A percentile compares a stretch with the other conserved stretches of the same genome.
These are phyloP conservation scores for Friedmanniomyces simplex DNA, from an alignment of 495 filamentous ascomycete genomes.

Conservation along the genomic window DNA sequence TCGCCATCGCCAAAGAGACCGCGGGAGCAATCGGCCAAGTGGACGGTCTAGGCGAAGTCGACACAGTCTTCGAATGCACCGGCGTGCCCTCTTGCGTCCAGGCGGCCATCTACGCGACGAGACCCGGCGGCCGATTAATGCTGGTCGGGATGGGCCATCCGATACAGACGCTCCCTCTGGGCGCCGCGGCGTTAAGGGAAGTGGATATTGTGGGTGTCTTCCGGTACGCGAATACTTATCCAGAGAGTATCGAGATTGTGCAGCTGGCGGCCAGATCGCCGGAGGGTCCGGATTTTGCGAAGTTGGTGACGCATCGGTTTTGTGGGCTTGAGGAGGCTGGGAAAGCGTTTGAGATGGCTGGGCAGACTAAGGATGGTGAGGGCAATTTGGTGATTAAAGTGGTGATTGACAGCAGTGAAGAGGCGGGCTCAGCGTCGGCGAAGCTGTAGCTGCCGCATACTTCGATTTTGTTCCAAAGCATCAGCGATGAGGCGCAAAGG, in stretches of 20 bases:
- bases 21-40: constrained; percentile 41
- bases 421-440: neutral
- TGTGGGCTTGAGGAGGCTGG: constrained; percentile 53
- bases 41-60: constrained; percentile 49
- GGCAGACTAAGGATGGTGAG: constrained; percentile 62
- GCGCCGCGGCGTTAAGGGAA: constrained; percentile 74
- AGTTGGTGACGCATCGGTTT: constrained; percentile 69
- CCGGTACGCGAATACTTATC: constrained; percentile 80
- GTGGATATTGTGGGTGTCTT: constrained; percentile 91
- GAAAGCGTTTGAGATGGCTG: constrained; percentile 72
- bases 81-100: constrained; percentile 81
- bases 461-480: no score
- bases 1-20: constrained; percentile 49
- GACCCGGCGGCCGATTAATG: constrained; percentile 69
- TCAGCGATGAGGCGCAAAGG: neutral
- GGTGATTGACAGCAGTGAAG: constrained; percentile 46
- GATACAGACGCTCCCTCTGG: constrained; percentile 75
- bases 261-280: constrained; percentile 43
- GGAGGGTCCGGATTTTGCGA: constrained; percentile 50
- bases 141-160: constrained; percentile 94
- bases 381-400: constrained; percentile 80
- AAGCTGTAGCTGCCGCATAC: neutral
- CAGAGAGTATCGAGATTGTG: constrained; percentile 65
- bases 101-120: constrained; percentile 71
- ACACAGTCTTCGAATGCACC: constrained; percentile 82